Evolutionary conservation across 225 moss, liverwort and hornwort species (phyloP), one percentile per base, ranked within the genome.

Genomic region (Rhytidiadelphus loreus): DNA sequence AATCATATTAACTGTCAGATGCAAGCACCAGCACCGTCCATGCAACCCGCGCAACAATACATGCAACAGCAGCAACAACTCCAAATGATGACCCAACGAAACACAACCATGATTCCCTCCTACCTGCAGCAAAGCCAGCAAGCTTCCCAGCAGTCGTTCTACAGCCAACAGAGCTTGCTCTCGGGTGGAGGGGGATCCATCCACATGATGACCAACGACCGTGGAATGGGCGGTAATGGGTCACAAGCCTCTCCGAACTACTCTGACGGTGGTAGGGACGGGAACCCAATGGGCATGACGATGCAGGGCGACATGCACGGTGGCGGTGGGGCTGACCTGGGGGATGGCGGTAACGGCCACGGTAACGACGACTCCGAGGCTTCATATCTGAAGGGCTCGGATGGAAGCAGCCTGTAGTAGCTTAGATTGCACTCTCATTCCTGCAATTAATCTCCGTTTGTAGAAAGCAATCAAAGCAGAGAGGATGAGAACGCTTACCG

Each of bases 71-170:
- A 94, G 87, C 93, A 93, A 23, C 91, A 92, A 62, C 89, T 93
- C 29, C 92, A 90, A 29, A 92, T 92, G 91, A 91, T 94, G 91
- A 90, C 78, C 50, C 93, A 94, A 56, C 87, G 93, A 78, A 91
- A 85, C 57, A 35, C 89, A 33, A 91, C 89, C 57, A 93, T 93
- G 91, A 91, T 92, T 56, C 93, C 94, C 11, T 91, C 93, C 5
- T 94, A 94, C 86, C 90, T 94, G 83, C 94, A 94, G 68, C 94
- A 94, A 87, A 94, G 94, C 89, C 94, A 94, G 88, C 94, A 94
- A 85, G 82, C 91, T 30, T 90, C 93, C 46, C 94, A 94, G 90
- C 94, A 94, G 82, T 90, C 93, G 12, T 94, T 94, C 90, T 93
- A 93, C 82, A 91, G 87, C 83, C 94, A 94, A 75, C 93, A 94